Evolutionary conservation across 805 yeast species (phyloP).

Genomic region (Saturnispora diversa): DNA sequence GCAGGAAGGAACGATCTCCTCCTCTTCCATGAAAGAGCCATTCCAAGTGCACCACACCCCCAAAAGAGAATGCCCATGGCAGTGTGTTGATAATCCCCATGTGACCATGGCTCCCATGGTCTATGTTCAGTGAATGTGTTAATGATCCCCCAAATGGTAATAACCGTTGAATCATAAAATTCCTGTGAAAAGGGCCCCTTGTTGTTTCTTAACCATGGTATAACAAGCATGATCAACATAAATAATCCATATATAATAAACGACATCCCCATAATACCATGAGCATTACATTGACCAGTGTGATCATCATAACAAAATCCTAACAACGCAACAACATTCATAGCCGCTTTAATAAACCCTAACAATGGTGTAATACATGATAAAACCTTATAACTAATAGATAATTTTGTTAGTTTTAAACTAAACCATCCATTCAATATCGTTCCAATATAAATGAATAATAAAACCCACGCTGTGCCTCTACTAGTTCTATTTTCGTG

Average conservation of each 20-base stretch:
- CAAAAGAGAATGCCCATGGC: slow-evolving; percentile 97
- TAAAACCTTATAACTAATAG: slow-evolving; percentile 34
- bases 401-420: slow-evolving; percentile 33
- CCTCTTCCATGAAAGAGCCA: slow-evolving; percentile 62
- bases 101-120: slow-evolving; percentile 84
- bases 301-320: slow-evolving; percentile 82
- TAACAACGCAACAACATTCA: slow-evolving; percentile 76
- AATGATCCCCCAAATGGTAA: slow-evolving; percentile 86
- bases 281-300: slow-evolving; percentile 94
- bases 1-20: slow-evolving; percentile 74
- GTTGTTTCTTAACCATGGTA: slow-evolving; percentile 65
- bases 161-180: slow-evolving; percentile 69
- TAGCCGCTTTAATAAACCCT: slow-evolving; percentile 73
- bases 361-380: slow-evolving; percentile 42
- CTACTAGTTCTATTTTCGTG: slow-evolving; percentile 61
- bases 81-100: slow-evolving; percentile 92
- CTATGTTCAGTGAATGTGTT: slow-evolving; percentile 95
- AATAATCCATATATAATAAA: slow-evolving; percentile 75
- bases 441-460: slow-evolving; percentile 38
- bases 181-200: slow-evolving; percentile 62
- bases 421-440: slow-evolving; percentile 45
- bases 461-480: slow-evolving; percentile 60
- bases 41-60: slow-evolving; percentile 85
- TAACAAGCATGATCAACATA: slow-evolving; percentile 52
- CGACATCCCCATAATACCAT: slow-evolving; percentile 93